Conservation (phyloP, 768 basidiomycete species). For the Coprinopsis sp. region DNA sequence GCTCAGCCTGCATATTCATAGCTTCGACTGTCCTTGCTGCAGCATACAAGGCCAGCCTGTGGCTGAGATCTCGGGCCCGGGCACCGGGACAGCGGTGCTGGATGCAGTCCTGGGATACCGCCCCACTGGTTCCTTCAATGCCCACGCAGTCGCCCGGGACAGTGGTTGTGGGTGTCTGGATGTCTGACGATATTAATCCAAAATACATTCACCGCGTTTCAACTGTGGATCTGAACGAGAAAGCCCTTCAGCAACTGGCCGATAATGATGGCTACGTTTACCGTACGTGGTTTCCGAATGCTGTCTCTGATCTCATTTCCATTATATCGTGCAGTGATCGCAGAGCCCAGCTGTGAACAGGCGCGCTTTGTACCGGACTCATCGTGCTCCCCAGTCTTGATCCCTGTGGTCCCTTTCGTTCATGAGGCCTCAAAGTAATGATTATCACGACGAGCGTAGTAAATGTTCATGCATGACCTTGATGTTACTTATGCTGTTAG, state of each 20-base stretch:
- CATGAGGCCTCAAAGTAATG: no score
- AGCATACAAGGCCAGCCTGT: neutral
- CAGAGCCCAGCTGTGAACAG: slow-evolving; percentile 4
- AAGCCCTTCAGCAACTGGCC: slow-evolving; percentile 2
- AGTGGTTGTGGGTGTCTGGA: slow-evolving; percentile 9
- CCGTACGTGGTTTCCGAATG: slow-evolving; percentile 3
- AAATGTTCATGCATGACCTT: no score
- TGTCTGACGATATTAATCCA: slow-evolving; percentile 10
- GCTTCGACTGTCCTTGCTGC: neutral
- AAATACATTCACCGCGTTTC: slow-evolving; percentile 8
- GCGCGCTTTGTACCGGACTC: no score
- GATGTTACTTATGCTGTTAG: no score
- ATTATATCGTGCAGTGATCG: neutral
- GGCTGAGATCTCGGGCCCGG: neutral
- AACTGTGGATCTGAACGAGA: neutral
- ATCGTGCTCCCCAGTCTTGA: no score
- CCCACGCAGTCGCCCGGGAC: neutral
- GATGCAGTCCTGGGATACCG: neutral
- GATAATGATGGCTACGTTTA: slow-evolving; percentile 9
- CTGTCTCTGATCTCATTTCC: neutral
- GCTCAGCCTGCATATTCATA: neutral
- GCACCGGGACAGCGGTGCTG: neutral
- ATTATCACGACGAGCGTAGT: no score
- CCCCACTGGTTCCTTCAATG: neutral
- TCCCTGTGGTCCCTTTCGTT: no score